These are phyloP conservation scores for Sclerotiophoma versabilis DNA, from an alignment of 2,329 filamentous ascomycete species.

Conservation along the genomic window DNA sequence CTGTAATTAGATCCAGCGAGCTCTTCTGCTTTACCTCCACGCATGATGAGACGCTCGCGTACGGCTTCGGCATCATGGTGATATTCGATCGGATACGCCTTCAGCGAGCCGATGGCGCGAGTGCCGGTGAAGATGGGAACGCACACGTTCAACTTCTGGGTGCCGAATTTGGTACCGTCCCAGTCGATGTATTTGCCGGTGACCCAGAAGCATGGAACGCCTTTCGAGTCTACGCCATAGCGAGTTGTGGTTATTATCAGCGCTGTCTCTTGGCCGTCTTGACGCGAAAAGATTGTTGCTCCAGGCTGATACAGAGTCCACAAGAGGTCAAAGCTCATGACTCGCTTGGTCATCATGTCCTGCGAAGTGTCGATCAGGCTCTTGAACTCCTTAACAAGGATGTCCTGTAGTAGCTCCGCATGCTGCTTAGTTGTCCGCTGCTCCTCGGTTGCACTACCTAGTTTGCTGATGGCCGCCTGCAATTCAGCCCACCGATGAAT, in stretches of 20 bases:
- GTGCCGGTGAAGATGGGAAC: slow-evolving; percentile 71
- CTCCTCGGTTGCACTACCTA: slow-evolving; percentile 19
- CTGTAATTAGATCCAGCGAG: slow-evolving; percentile 79
- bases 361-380: slow-evolving; percentile 47
- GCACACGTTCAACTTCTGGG: slow-evolving; percentile 25
- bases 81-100: slow-evolving; percentile 78
- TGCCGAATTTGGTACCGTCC: slow-evolving; percentile 43
- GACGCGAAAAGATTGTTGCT: slow-evolving; percentile 30
- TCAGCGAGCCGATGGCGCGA: slow-evolving; percentile 77
- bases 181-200: slow-evolving; percentile 39
- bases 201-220: slow-evolving; percentile 28
- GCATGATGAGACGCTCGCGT: slow-evolving; percentile 71
- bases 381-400: slow-evolving; percentile 49
- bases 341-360: slow-evolving; percentile 47
- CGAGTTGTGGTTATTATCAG: slow-evolving; percentile 22
- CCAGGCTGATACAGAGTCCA: slow-evolving; percentile 54
- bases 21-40: slow-evolving; percentile 81
- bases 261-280: slow-evolving; percentile 26
- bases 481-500: slow-evolving; percentile 67
- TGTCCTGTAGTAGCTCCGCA: slow-evolving; percentile 45
- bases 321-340: slow-evolving; percentile 50
- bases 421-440: slow-evolving; percentile 41
- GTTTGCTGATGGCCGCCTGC: slow-evolving; percentile 10
- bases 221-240: slow-evolving; percentile 27
- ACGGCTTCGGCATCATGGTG: slow-evolving; percentile 73